These are phyloP conservation scores for Stephania japonica DNA, from an alignment of 164 flowering plant species.

Conservation along the genomic window DNA sequence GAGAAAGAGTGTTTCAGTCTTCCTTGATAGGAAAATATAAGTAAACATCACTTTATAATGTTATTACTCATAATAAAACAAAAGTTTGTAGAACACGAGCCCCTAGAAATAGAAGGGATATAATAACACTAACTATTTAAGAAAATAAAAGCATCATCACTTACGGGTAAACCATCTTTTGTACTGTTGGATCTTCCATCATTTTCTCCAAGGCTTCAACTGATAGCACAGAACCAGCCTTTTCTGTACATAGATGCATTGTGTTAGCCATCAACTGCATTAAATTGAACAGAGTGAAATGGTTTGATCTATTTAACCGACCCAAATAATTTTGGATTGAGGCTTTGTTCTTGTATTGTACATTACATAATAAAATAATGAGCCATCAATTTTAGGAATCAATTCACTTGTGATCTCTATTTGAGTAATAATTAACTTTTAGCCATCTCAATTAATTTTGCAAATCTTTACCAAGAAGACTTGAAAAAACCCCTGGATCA, in stretches of 20 bases:
- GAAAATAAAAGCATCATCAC: conserved; percentile 11
- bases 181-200: conserved; percentile 98
- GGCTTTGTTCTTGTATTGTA: too few relatives aligned
- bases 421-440: background rate
- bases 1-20: background rate
- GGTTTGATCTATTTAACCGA: too few relatives aligned
- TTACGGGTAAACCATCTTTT: conserved; percentile 94
- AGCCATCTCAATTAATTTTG: background rate
- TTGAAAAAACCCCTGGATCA: too few relatives aligned
- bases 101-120: background rate
- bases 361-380: background rate
- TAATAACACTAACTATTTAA: background rate
- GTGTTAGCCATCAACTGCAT: background rate
- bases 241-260: conserved; percentile 30
- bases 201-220: conserved; percentile 94
- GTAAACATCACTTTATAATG: background rate
- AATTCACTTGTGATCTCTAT: background rate
- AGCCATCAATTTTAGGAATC: background rate
- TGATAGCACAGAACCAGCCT: conserved; percentile 41
- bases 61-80: background rate
- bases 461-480: background rate
- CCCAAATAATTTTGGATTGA: too few relatives aligned
- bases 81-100: background rate
- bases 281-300: too few relatives aligned
- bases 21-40: background rate